These are phyloP conservation scores for Mortierella sp. DNA, from an alignment of 371 early-diverging fungal species.

Conservation along the genomic window DNA sequence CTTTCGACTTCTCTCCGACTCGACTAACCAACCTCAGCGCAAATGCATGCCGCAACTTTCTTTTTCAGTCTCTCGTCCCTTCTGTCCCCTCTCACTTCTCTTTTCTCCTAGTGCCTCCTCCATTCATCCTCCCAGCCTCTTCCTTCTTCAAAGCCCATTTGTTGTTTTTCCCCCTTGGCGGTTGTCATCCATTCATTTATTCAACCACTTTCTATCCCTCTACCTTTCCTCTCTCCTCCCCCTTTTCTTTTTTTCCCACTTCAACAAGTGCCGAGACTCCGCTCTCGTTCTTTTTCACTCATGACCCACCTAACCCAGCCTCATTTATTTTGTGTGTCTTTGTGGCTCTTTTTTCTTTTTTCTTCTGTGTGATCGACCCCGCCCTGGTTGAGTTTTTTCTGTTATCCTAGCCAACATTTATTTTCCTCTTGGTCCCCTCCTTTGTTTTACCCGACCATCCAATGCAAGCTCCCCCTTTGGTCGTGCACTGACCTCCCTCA, in stretches of 20 bases:
- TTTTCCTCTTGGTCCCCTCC: background rate
- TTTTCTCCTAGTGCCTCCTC: background rate
- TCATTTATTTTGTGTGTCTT: background rate
- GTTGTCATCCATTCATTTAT: background rate
- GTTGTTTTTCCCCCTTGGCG: background rate
- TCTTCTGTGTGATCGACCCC: background rate
- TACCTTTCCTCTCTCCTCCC: background rate
- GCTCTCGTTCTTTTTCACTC: background rate
- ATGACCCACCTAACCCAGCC: background rate
- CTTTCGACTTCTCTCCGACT: background rate
- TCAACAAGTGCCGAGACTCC: background rate
- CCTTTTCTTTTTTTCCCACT: background rate
- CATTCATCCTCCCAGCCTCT: no score
- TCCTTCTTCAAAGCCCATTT: no score
- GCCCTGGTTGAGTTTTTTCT: background rate
- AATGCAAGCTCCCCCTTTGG: background rate
- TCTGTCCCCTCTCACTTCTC: background rate
- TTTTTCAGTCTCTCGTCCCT: background rate
- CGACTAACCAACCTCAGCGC: background rate
- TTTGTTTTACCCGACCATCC: constrained; percentile 1
- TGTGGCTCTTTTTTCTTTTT: background rate
- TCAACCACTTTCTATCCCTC: background rate
- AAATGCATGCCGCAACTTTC: background rate
- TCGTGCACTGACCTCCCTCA: background rate
- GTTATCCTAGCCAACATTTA: background rate